Conservation (phyloP, 75 land plant genomes). For the Adiantum capillusveneris region DNA sequence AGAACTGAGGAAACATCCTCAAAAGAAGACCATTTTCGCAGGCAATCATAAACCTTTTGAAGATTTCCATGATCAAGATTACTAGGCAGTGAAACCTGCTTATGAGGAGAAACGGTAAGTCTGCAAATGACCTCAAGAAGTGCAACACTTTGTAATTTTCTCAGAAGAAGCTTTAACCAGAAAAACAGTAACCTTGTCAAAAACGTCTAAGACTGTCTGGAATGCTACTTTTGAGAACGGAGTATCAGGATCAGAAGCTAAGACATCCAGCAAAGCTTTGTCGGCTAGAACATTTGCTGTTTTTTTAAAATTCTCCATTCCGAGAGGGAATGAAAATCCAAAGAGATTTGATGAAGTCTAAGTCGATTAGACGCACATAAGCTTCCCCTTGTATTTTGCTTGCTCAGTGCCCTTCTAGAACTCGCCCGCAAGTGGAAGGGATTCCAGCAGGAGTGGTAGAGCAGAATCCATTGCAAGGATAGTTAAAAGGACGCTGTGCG, state of each 20-base stretch:
- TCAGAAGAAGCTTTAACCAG: background rate
- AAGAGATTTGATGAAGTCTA: background rate
- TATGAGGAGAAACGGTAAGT: background rate
- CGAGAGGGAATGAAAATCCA: background rate
- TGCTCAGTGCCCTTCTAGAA: background rate
- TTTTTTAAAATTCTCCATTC: background rate
- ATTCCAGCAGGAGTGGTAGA: too few relatives aligned
- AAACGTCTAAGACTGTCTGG: too few relatives aligned
- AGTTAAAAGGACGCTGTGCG: too few relatives aligned
- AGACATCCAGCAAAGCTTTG: background rate
- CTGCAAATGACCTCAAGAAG: too few relatives aligned
- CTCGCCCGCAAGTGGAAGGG: too few relatives aligned
- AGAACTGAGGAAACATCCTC: slow-evolving; percentile 1
- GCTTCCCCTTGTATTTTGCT: background rate
- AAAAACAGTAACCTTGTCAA: background rate
- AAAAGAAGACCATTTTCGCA: slow-evolving; percentile 1
- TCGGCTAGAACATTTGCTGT: background rate
- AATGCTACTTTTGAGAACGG: too few relatives aligned
- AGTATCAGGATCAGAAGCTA: background rate
- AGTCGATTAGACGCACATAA: background rate
- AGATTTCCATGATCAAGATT: background rate
- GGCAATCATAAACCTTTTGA: background rate
- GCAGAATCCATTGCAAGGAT: too few relatives aligned
- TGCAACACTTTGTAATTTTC: background rate
- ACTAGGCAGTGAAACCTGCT: slow-evolving; percentile 1